Evolutionary conservation across 768 basidiomycete species (phyloP), one percentile per base, ranked within the genome.

Genomic region (Tricholoma hemisulphureum): DNA sequence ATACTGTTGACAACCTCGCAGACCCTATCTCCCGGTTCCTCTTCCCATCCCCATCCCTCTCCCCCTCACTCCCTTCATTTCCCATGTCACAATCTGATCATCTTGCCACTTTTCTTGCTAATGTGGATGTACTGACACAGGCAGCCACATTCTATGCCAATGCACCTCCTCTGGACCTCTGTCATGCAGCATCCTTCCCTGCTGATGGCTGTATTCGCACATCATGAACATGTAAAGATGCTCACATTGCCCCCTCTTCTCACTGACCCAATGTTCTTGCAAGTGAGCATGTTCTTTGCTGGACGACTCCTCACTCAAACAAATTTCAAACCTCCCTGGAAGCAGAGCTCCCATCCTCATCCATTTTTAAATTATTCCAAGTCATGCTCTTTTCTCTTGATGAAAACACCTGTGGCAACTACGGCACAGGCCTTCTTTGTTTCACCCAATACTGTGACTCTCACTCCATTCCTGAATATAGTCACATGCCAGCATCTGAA

Each of bases 1-100:
- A 60, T 1, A 70, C 74, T 9, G 58, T 39, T 1, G 50, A 61
- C 0, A 75, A 76, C 39, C 68, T 61, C 1, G 74, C 73, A 9
- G 74, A 76, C 55, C 69, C 67, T 13, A 56, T 69, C 37, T 71
- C 67, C 13, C 63, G 61, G 26, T 48, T 21, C 45, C 26, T 48
- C n/a, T 28, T 11, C 45, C 26, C 2, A 48, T 48, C 45, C 45
- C 45, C 45, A 18, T 48, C 48, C 48, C 31, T 28, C 13, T 14
- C 31, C 48, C 16, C 11, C 48, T 23, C 24, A 11, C 13, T 50
- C 20, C 48, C 26, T 50, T 50, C 48, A 23, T 48, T 20, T 23
- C 45, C 21, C 45, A 48, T 48, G 45, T 49, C 23, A 5, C 29
- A 28, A 49, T 26, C 48, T 49, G 48, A 49, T 26, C 48, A 14